Conservation (phyloP, 2,329 filamentous ascomycete species). For the Chaetomium olivaceum region DNA sequence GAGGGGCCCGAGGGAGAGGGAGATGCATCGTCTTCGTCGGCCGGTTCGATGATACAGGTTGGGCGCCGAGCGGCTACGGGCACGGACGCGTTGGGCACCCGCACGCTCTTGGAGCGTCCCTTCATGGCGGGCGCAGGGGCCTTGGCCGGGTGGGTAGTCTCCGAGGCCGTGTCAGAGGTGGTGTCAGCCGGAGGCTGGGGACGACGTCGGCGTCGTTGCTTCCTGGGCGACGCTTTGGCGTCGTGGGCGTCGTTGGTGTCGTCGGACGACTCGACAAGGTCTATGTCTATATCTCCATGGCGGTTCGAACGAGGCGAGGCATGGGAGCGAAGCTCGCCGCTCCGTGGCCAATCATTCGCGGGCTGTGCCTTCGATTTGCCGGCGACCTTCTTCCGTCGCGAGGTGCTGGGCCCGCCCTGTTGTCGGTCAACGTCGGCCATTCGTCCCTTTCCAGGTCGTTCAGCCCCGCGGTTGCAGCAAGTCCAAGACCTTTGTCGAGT, state of each 20-base stretch:
- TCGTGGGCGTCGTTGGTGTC: conserved; percentile 24
- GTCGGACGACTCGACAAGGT: conserved; percentile 30
- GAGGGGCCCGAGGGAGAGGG: conserved; percentile 28
- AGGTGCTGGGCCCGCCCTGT: conserved; percentile 34
- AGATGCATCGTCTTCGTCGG: conserved; percentile 29
- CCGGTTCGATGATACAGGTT: conserved; percentile 33
- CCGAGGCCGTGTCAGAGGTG: conserved; percentile 21
- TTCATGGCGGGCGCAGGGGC: conserved; percentile 23
- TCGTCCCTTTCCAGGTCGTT: conserved; percentile 32
- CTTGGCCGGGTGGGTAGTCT: conserved; percentile 27
- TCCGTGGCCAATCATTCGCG: conserved; percentile 36
- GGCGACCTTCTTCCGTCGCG: conserved; percentile 33
- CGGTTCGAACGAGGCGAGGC: conserved; percentile 37
- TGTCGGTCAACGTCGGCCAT: conserved; percentile 37
- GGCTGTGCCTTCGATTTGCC: conserved; percentile 31
- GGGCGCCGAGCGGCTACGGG: conserved; percentile 35
- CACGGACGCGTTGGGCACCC: conserved; percentile 36
- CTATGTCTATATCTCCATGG: conserved; percentile 33
- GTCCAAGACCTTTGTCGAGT: conserved; percentile 15
- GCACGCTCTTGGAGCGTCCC: conserved; percentile 35
- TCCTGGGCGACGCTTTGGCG: conserved; percentile 26
- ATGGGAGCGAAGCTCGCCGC: conserved; percentile 31
- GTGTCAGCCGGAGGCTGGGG: conserved; percentile 26
- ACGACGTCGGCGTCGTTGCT: conserved; percentile 21
- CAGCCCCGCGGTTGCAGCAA: conserved; percentile 14